Conservation (phyloP, 345 rosid species). For the Ceriops decandra region DNA sequence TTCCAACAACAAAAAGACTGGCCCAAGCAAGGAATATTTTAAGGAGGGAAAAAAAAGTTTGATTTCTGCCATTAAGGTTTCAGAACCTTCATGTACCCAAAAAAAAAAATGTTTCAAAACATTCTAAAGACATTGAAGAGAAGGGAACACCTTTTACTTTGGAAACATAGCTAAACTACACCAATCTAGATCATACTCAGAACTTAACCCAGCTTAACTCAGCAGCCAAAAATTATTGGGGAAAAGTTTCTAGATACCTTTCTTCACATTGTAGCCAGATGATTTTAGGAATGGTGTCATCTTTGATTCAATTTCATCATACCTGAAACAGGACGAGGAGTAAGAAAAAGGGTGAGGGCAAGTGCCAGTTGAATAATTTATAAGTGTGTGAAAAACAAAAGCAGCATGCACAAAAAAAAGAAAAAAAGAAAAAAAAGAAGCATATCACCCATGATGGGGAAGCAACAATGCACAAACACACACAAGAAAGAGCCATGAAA, state of each 20-base stretch:
- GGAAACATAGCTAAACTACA: no score
- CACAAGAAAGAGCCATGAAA: background rate
- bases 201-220: background rate
- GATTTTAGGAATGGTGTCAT: slow-evolving; percentile 79
- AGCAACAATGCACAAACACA: background rate
- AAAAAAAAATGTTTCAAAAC: no score
- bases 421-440: background rate
- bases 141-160: no score
- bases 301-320: slow-evolving; percentile 83
- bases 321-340: slow-evolving; percentile 43
- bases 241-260: slow-evolving; percentile 45
- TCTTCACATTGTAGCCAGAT: slow-evolving; percentile 96
- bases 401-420: background rate
- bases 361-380: background rate
- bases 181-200: no score
- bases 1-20: no score
- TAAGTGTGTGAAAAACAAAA: background rate
- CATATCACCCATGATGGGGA: background rate
- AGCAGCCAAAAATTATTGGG: background rate
- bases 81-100: no score
- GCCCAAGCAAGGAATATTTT: no score
- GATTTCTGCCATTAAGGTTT: no score
- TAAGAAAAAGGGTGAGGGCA: background rate
- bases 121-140: no score
- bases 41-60: no score